Evolutionary conservation across 202 grass and related monocot species (phyloP).

Genomic region (Brachypodium distachyon): DNA sequence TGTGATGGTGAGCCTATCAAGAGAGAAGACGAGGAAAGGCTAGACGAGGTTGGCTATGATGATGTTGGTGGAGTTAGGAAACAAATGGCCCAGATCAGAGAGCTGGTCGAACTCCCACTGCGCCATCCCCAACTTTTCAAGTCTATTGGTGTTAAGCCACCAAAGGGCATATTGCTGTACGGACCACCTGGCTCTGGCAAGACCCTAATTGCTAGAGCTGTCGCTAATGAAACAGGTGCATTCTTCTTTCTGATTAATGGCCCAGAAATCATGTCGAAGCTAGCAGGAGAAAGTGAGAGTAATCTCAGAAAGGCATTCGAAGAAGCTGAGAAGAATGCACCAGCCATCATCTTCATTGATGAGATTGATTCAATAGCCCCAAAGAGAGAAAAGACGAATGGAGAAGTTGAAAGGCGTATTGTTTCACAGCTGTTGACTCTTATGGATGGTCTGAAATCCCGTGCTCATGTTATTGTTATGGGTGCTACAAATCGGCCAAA

Average conservation of each 20-base stretch:
- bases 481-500: slow-evolving; percentile 93
- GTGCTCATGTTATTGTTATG: slow-evolving; percentile 90
- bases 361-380: slow-evolving; percentile 88
- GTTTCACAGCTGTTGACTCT: slow-evolving; percentile 90
- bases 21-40: slow-evolving; percentile 88
- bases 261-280: slow-evolving; percentile 95
- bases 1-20: slow-evolving; percentile 88
- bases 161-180: slow-evolving; percentile 79
- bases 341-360: slow-evolving; percentile 96
- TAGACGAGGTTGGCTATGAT: slow-evolving; percentile 86
- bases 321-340: slow-evolving; percentile 91
- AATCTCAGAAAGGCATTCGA: slow-evolving; percentile 95
- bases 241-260: slow-evolving; percentile 95
- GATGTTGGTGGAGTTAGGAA: slow-evolving; percentile 97
- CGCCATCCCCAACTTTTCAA: slow-evolving; percentile 92
- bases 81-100: slow-evolving; percentile 92
- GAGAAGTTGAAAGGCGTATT: slow-evolving; percentile 88
- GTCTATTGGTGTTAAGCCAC: slow-evolving; percentile 89
- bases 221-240: slow-evolving; percentile 93
- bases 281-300: slow-evolving; percentile 91
- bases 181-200: slow-evolving; percentile 89
- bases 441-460: slow-evolving; percentile 84
- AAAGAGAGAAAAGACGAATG: slow-evolving; percentile 91
- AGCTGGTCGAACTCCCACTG: slow-evolving; percentile 80
- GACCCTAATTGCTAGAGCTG: slow-evolving; percentile 82